Conservation (phyloP, 148 eudicot species). For the Camellia sinensis region DNA sequence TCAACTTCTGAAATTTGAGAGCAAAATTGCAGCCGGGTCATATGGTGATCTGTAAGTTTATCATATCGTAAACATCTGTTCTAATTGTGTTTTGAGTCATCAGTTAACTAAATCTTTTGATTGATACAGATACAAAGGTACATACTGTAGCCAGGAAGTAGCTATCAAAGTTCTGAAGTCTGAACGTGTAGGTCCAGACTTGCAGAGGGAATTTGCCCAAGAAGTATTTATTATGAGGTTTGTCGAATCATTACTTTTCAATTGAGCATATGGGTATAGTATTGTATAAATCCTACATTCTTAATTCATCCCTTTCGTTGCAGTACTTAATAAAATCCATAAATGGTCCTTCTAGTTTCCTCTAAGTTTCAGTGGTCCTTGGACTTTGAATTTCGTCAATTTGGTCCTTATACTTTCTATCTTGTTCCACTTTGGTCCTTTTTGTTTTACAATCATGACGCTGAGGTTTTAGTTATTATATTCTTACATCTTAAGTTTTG, state of each 20-base stretch:
- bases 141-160: conserved; percentile 92
- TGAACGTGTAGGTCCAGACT: conserved; percentile 70
- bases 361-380: too few species aligned
- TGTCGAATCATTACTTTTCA: conserved; percentile 12
- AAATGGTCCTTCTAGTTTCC: too few species aligned
- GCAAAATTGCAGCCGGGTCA: conserved; percentile 90
- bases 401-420: too few species aligned
- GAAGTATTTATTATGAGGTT: conserved; percentile 99
- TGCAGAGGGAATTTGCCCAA: conserved; percentile 92
- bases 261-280: background rate
- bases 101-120: background rate
- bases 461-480: too few species aligned
- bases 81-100: background rate
- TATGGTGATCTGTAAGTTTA: conserved; percentile 95
- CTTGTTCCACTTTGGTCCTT: too few species aligned
- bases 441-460: too few species aligned
- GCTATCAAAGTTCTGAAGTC: conserved; percentile 90
- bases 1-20: conserved; percentile 65
- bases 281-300: background rate
- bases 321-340: background rate
- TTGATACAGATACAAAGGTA: conserved; percentile 78
- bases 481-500: too few species aligned
- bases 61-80: background rate
- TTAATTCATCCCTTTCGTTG: background rate
- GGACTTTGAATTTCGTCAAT: too few species aligned